A percentile compares a stretch with the other conserved stretches of the same genome.
Conservation (phyloP, 345 rosid species). For the Eucalyptus cloeziana region DNA sequence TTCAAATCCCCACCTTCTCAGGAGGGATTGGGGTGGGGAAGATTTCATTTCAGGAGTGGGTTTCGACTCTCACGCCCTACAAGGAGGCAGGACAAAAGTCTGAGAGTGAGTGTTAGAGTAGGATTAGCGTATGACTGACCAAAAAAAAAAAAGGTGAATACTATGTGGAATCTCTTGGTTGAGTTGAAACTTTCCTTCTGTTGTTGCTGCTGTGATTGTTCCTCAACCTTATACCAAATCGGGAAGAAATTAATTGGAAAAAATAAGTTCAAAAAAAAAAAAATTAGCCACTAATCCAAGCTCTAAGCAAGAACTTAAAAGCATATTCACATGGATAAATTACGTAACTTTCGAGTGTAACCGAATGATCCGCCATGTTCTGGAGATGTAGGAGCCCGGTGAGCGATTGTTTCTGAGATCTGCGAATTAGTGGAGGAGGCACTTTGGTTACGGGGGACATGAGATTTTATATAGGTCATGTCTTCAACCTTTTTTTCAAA, state of each 20-base stretch:
- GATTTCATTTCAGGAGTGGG: no score
- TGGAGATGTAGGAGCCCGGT: fast-evolving
- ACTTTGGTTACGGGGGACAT: fast-evolving
- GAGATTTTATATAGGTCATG: neutral
- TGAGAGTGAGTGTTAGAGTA: no score
- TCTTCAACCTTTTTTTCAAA: neutral
- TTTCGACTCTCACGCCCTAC: no score
- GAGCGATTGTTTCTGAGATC: no score
- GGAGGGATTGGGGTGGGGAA: no score
- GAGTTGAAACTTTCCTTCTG: fast-evolving
- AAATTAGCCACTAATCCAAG: fast-evolving
- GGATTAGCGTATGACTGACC: no score
- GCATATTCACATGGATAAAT: neutral
- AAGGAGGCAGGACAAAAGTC: no score
- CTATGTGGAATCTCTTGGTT: neutral
- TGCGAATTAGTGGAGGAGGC: no score
- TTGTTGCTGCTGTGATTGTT: fast-evolving
- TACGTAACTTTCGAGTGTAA: neutral
- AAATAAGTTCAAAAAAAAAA: no score
- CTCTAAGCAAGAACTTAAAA: neutral
- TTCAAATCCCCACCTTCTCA: no score
- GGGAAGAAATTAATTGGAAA: neutral
- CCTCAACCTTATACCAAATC: fast-evolving
- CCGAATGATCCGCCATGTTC: fast-evolving
- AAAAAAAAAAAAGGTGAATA: fast-evolving